Percentiles rank a stretch among this genome's conserved stretches.
Evolutionary conservation across 495 filamentous ascomycete genomes (phyloP).

Genomic region (Sordaria brevicollis): DNA sequence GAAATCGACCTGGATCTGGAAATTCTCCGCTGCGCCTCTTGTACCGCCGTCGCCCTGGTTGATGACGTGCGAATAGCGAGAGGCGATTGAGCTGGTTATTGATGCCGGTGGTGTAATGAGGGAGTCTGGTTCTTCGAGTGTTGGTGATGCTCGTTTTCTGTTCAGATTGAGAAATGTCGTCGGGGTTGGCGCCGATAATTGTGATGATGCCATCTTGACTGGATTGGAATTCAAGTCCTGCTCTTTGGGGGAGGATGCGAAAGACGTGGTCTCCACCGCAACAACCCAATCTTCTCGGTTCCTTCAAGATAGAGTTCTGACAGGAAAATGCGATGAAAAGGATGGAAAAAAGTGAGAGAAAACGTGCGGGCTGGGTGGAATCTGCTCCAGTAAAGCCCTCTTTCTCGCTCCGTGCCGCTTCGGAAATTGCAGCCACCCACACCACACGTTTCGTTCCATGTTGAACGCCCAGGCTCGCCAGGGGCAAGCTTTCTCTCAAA

Average conservation of each 20-base stretch:
- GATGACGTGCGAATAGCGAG: not conserved
- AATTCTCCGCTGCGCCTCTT: rapidly evolving
- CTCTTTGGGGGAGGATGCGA: not conserved
- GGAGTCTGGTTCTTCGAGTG: not conserved
- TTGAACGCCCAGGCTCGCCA: too few species aligned
- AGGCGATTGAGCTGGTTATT: not conserved
- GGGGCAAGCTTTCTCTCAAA: too few species aligned
- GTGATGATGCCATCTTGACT: not conserved
- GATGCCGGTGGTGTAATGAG: not conserved
- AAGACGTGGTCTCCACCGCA: not conserved
- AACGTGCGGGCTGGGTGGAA: not conserved
- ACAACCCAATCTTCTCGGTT: not conserved
- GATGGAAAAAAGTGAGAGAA: not conserved
- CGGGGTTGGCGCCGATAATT: not conserved
- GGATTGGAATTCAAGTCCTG: not conserved
- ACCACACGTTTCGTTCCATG: too few species aligned
- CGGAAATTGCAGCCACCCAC: not conserved
- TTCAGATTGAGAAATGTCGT: not conserved
- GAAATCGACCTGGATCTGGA: not conserved
- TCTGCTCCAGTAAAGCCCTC: too few species aligned
- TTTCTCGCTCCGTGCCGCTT: not conserved
- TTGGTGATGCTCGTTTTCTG: not conserved
- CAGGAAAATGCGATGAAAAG: not conserved
- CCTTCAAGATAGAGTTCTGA: not conserved
- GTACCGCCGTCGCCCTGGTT: not conserved